These are phyloP conservation scores for barrel medic (Medicago truncatula) DNA, from an alignment of 306 rosid species.

Conservation along the genomic window DNA sequence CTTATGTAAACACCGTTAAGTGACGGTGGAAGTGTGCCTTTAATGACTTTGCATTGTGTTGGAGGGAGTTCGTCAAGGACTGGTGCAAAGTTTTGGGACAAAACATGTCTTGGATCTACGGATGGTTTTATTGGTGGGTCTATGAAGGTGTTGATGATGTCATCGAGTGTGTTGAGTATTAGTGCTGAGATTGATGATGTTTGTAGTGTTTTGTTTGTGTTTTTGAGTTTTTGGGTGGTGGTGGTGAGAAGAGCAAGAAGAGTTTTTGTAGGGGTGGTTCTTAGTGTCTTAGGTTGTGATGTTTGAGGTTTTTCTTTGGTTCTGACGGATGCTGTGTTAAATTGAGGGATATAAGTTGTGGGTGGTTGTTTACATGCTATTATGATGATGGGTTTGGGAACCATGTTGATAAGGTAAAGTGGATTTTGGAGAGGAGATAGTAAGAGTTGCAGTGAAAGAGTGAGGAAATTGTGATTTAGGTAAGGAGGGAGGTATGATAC, in stretches of 20 bases:
- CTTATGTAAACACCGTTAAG: conserved; percentile 85
- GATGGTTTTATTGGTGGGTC: conserved; percentile 79
- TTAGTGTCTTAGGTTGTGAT: no score
- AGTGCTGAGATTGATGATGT: conserved; percentile 33
- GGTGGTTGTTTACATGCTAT: conserved; percentile 1
- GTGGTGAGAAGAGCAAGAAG: no score
- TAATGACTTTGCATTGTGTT: conserved; percentile 56
- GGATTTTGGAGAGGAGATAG: background rate
- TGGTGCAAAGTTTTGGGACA: conserved; percentile 77
- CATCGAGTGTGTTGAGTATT: conserved; percentile 66
- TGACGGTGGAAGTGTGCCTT: conserved; percentile 64
- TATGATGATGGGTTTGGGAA: conserved; percentile 44
- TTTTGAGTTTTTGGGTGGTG: no score
- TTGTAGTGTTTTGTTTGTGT: background rate
- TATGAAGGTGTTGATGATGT: conserved; percentile 73
- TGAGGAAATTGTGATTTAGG: background rate
- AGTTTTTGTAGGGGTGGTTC: no score
- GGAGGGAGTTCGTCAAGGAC: conserved; percentile 76
- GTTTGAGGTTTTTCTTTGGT: conserved; percentile 48
- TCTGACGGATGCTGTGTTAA: conserved; percentile 46
- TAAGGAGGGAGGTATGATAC: background rate
- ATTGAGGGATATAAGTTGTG: background rate
- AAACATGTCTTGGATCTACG: conserved; percentile 61
- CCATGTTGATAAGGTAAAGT: background rate
- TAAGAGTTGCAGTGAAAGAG: background rate